phyloP scores from a whole-genome alignment of 2,329 filamentous ascomycete species.

The Pyrenochaeta sp. region DNA sequence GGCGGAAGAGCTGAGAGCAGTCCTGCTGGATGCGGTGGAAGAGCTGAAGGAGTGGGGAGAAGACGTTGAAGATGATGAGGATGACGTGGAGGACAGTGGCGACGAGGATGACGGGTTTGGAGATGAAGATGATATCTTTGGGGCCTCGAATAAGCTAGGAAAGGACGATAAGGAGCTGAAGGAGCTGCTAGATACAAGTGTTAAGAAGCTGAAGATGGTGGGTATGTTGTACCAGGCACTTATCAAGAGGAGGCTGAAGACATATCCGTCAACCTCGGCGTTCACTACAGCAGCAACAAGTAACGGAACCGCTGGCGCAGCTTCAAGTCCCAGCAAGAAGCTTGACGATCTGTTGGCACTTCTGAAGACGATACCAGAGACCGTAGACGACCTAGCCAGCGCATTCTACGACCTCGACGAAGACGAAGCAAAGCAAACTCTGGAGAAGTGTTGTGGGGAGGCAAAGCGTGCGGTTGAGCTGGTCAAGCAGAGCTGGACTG shows the following conservation, averaged over 20 bases:
- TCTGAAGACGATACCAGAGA: slow-evolving; percentile 69
- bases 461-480: slow-evolving; percentile 66
- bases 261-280: slow-evolving; percentile 50
- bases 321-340: slow-evolving; percentile 30
- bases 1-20: slow-evolving; percentile 76
- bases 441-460: slow-evolving; percentile 68
- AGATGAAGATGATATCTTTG: slow-evolving; percentile 74
- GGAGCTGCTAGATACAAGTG: slow-evolving; percentile 68
- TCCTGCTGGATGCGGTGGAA: slow-evolving; percentile 81
- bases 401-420: slow-evolving; percentile 76
- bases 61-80: slow-evolving; percentile 68
- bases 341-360: slow-evolving; percentile 65
- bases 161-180: slow-evolving; percentile 71
- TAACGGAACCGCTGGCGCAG: slow-evolving; percentile 9
- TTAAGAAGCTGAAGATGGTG: slow-evolving; percentile 72
- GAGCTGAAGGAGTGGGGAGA: slow-evolving; percentile 91
- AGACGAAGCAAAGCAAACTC: slow-evolving; percentile 64
- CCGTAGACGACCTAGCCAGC: slow-evolving; percentile 74
- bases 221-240: slow-evolving; percentile 74
- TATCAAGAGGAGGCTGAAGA: slow-evolving; percentile 73
- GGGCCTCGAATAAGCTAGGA: slow-evolving; percentile 64
- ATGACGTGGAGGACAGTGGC: slow-evolving; percentile 49
- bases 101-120: slow-evolving; percentile 67
- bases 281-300: slow-evolving; percentile 10
- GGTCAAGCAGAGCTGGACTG: slow-evolving; percentile 69